These are phyloP conservation scores for Aspergillus chevalieri DNA, from an alignment of 2,329 filamentous ascomycete genomes.

Conservation along the genomic window DNA sequence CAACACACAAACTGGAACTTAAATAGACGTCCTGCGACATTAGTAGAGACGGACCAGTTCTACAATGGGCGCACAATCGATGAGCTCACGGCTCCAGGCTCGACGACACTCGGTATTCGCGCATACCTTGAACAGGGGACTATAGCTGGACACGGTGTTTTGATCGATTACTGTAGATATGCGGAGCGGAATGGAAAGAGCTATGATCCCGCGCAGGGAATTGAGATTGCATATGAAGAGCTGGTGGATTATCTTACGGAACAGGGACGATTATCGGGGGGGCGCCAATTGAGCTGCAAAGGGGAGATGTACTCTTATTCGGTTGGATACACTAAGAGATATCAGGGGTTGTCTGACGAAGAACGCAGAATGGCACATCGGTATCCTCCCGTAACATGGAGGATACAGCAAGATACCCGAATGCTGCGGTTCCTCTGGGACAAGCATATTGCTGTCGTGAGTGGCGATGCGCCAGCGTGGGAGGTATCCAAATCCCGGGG, in stretches of 20 bases:
- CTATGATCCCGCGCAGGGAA: too few relatives aligned
- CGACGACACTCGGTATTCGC: conserved; percentile 19
- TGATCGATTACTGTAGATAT: conserved; percentile 52
- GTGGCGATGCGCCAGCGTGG: conserved; percentile 19
- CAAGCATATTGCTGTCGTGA: conserved; percentile 37
- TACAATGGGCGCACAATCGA: conserved; percentile 23
- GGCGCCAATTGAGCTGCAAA: too few relatives aligned
- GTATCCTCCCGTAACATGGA: conserved; percentile 30
- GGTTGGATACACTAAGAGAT: conserved; percentile 40
- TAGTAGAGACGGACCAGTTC: conserved; percentile 18
- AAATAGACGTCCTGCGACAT: conserved; percentile 40
- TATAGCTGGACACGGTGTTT: conserved; percentile 46
- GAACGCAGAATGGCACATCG: conserved; percentile 7
- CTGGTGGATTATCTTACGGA: too few relatives aligned
- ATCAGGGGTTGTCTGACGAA: conserved; percentile 44
- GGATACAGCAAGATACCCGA: conserved; percentile 43
- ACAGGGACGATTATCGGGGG: too few relatives aligned
- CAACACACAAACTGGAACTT: conserved; percentile 42
- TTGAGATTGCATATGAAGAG: too few relatives aligned
- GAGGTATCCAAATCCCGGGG: conserved; percentile 14
- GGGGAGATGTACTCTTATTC: too few relatives aligned
- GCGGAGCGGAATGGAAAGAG: too few relatives aligned
- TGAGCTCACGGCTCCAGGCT: neutral
- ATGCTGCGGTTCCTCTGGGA: conserved; percentile 50
- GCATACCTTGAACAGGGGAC: conserved; percentile 25